Evolutionary conservation across 2,329 filamentous ascomycete genomes (phyloP).

Genomic region (Xylaria sp.): DNA sequence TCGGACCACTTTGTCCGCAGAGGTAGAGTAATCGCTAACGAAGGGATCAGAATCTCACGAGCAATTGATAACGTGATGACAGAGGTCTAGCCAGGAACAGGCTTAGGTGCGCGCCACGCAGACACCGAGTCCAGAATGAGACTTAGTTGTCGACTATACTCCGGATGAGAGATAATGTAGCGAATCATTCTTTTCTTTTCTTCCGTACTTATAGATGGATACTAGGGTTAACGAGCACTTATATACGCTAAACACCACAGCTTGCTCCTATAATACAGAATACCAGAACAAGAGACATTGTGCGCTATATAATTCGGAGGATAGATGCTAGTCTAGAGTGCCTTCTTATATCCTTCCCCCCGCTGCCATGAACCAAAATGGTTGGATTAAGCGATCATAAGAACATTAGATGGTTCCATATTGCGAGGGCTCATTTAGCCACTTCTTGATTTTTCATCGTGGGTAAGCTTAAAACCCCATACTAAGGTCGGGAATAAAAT

Average conservation of each 20-base stretch:
- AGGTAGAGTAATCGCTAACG: background rate
- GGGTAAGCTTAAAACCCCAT: slow-evolving; percentile 7
- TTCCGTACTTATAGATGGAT: background rate
- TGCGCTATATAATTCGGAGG: background rate
- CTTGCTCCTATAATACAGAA: background rate
- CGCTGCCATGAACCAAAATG: background rate
- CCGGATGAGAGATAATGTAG: background rate
- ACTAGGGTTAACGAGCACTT: background rate
- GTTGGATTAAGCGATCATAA: background rate
- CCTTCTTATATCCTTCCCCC: background rate
- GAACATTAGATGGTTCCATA: background rate
- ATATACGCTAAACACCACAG: background rate
- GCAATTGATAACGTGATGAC: slow-evolving; percentile 7
- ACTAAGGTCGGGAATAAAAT: slow-evolving; percentile 6
- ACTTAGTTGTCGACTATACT: background rate
- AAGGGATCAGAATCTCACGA: background rate
- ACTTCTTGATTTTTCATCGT: background rate
- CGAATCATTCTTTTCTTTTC: background rate
- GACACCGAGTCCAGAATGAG: background rate
- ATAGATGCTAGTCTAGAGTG: background rate
- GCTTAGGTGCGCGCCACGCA: slow-evolving; percentile 8
- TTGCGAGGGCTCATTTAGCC: background rate
- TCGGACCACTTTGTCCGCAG: slow-evolving; percentile 14
- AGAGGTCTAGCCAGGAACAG: slow-evolving; percentile 20
- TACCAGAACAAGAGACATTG: background rate